These are phyloP conservation scores for Musa troglodytarum DNA, from an alignment of 176 grass and related monocot genomes.

Conservation along the genomic window DNA sequence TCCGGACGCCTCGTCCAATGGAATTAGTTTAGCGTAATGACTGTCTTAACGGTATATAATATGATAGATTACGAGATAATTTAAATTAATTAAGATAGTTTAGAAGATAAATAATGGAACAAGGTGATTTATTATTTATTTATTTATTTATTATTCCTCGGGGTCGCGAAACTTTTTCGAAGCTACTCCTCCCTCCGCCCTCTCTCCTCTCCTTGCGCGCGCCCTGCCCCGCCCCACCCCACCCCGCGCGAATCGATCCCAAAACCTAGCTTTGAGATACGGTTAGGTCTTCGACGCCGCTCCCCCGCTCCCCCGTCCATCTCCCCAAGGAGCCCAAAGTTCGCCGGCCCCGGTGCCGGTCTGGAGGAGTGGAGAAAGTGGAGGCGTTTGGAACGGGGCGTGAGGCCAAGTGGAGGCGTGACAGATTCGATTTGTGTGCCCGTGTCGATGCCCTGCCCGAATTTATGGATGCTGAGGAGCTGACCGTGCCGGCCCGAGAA, in stretches of 20 bases:
- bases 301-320: neutral
- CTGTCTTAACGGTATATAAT: too few species aligned
- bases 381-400: neutral
- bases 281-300: neutral
- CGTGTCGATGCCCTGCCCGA: neutral
- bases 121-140: too few species aligned
- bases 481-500: neutral
- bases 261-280: too few species aligned
- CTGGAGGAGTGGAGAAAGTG: neutral
- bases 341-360: neutral
- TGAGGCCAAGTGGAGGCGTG: neutral
- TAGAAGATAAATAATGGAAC: too few species aligned
- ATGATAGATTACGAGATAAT: too few species aligned
- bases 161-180: neutral
- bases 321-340: neutral
- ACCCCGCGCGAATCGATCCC: neutral
- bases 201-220: neutral
- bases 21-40: too few species aligned
- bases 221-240: neutral
- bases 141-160: too few species aligned
- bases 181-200: neutral
- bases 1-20: too few species aligned
- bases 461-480: neutral
- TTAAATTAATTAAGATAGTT: too few species aligned
- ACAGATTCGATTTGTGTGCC: neutral